Evolutionary conservation across 1,139 yeast species (phyloP).

Genomic region (Diutina siamensis): DNA sequence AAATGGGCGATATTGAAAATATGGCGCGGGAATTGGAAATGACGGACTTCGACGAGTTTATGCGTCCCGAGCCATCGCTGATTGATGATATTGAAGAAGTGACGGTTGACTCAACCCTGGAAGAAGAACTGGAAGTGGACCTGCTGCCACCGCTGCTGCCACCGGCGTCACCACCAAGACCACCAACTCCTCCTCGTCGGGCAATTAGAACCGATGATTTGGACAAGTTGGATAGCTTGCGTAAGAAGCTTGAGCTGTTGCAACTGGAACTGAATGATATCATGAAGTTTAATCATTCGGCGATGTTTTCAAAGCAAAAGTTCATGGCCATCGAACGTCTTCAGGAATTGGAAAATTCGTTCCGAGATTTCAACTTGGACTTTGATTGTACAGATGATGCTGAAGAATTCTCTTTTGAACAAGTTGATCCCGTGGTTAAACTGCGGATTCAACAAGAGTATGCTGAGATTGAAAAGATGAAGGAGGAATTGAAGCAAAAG

Average conservation of each 20-base stretch:
- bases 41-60: conserved; percentile 49
- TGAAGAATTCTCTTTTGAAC: conserved; percentile 11
- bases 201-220: conserved; percentile 31
- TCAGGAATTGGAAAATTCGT: conserved; percentile 47
- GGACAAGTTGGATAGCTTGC: conserved; percentile 37
- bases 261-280: conserved; percentile 69
- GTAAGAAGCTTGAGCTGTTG: conserved; percentile 45
- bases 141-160: conserved; percentile 1
- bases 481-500: conserved; percentile 25
- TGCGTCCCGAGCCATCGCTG: conserved; percentile 17
- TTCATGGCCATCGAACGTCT: conserved; percentile 56
- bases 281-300: conserved; percentile 48
- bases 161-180: conserved; percentile 6
- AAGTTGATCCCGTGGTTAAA: conserved; percentile 26
- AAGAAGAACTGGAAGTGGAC: neutral
- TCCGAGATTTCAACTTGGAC: conserved; percentile 49
- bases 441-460: conserved; percentile 30
- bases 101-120: neutral
- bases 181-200: conserved; percentile 18
- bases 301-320: conserved; percentile 47
- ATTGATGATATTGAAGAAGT: conserved; percentile 6
- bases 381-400: conserved; percentile 22
- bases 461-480: conserved; percentile 34
- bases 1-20: conserved; percentile 76
- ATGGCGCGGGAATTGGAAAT: conserved; percentile 82